These are phyloP conservation scores for Oenanthe sinensis DNA, from an alignment of 129 eudicot species.

Conservation along the genomic window DNA sequence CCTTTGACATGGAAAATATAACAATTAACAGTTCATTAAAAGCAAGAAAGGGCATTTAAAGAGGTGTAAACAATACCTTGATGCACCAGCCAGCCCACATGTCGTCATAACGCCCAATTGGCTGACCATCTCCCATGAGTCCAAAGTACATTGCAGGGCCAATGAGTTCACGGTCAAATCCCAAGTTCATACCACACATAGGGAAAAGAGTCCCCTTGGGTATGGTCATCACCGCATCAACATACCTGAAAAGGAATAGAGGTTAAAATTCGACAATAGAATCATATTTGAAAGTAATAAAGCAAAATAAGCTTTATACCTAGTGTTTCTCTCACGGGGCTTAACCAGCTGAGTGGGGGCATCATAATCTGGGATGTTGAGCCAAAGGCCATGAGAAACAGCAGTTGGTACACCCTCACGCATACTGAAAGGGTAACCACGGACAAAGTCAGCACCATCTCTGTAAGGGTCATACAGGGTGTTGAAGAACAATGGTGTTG, in stretches of 20 bases:
- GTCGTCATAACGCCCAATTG: conserved; percentile 60
- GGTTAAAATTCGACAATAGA: neutral
- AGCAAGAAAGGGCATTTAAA: neutral
- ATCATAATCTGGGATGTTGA: conserved; percentile 54
- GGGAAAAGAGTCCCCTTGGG: conserved; percentile 79
- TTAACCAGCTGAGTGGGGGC: conserved; percentile 61
- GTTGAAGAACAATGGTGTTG: conserved; percentile 72
- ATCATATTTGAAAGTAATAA: neutral
- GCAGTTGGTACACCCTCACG: conserved; percentile 73
- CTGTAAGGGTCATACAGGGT: conserved; percentile 65
- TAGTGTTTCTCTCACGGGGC: conserved; percentile 49
- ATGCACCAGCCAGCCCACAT: conserved; percentile 89
- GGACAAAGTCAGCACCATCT: conserved; percentile 68
- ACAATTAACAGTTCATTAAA: neutral
- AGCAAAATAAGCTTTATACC: conserved; percentile 17
- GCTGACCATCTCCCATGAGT: conserved; percentile 78
- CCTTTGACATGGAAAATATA: neutral
- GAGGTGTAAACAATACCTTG: conserved; percentile 30
- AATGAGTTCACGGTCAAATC: conserved; percentile 61
- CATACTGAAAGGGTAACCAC: conserved; percentile 71
- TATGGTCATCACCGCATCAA: conserved; percentile 62
- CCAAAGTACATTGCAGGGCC: conserved; percentile 86
- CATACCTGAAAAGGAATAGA: conserved; percentile 31
- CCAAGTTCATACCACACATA: conserved; percentile 78
- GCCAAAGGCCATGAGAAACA: conserved; percentile 62